Evolutionary conservation across 140 eudicot genomes (phyloP).

Genomic region (Flaveria floridana): DNA sequence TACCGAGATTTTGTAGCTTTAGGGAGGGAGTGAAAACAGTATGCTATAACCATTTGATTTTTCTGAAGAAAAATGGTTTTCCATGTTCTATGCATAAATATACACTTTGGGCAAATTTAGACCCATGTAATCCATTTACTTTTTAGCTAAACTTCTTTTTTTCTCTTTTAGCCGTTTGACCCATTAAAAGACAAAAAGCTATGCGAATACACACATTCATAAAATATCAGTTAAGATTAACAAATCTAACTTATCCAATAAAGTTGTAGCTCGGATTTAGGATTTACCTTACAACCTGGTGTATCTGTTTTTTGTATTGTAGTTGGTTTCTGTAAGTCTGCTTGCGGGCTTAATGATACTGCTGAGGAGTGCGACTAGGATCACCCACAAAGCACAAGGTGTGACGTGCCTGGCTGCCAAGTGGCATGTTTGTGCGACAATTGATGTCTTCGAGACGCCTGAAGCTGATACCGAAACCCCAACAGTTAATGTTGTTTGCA

Average conservation of each 20-base stretch:
- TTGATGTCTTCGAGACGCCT: conserved; percentile 58
- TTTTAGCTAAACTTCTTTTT: background rate
- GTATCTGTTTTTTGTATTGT: conserved; percentile 28
- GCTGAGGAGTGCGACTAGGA: conserved; percentile 81
- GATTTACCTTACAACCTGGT: background rate
- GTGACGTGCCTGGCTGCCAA: conserved; percentile 87
- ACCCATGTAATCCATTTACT: background rate
- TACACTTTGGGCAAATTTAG: too few relatives aligned
- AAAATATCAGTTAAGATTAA: background rate
- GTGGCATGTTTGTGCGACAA: conserved; percentile 93
- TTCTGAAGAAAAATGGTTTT: background rate
- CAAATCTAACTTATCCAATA: background rate
- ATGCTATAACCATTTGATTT: background rate
- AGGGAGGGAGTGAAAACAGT: background rate
- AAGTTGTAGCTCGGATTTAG: background rate
- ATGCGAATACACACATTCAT: background rate
- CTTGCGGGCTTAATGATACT: conserved; percentile 79
- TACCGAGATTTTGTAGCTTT: background rate
- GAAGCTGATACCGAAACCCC: conserved; percentile 61
- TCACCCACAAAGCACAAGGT: conserved; percentile 89
- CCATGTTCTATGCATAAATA: background rate
- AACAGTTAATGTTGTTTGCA: conserved; percentile 21
- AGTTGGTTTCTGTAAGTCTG: conserved; percentile 81
- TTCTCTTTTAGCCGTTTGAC: background rate
- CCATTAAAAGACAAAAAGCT: background rate